Evolutionary conservation across 1,139 yeast species (phyloP), one percentile per base, ranked within the genome.

Genomic region (Pneumocystis sp.): DNA sequence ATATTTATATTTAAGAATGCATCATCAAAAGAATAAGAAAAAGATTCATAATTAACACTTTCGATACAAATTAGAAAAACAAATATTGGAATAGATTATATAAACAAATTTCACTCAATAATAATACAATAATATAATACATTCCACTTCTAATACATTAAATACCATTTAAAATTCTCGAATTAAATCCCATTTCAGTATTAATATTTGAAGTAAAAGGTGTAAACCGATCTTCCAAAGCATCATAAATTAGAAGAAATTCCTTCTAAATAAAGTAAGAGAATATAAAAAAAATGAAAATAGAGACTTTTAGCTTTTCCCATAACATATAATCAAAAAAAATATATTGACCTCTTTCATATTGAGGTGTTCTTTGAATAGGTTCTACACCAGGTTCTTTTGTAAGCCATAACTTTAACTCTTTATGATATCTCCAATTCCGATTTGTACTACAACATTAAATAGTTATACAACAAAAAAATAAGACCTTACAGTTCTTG

Each of bases 381-480:
- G 97, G 97, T 74, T 93, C 97, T 69, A 86, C 85, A 71, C 85
- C 83, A 59, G 96, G 89, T 72, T 91, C 97, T 76, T 93, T 95
- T 19, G 98, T 93, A 68, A 95, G 79, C 98, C 98, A 95, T 63
- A 95, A 90, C 76, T 91, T 95, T 67, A 93, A 82, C 69, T 89
- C 96, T 76, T 91, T 93, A 76, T 95, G 98, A 73, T 89, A 95
- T 70, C 98, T 82, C 99, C 99, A 95, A 76, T 91, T 93, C 71
- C 98, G 82, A 68, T 85, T 85, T 59, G 81, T 79, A 40, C 68
- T 66, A 42, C 1, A 35, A 40, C 21, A 19, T 19, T 25, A 4
- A 44, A 50, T 5, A 10, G 7, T 57, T 63, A n/a, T 34, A 12
- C n/a, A 25, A 21, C 25, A 62, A 61, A 63, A 56, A 72, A 40